phyloP scores from a whole-genome alignment of 805 yeast genomes.

The Nakazawaea sp. region DNA sequence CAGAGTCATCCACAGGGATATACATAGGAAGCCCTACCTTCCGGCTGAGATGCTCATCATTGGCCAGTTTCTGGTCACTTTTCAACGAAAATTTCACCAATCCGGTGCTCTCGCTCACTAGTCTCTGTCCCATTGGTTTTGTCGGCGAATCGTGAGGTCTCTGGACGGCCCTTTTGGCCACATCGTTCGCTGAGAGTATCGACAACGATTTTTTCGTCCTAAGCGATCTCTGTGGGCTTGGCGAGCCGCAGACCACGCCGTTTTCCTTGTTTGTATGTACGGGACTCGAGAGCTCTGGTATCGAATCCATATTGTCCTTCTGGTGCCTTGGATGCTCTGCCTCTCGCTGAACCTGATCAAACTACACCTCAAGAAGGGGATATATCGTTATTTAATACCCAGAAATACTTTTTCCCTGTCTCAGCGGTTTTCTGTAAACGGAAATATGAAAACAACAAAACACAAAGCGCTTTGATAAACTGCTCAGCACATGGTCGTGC shows the following conservation, averaged over 20 bases:
- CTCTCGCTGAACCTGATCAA: too few relatives aligned
- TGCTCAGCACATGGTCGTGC: too few relatives aligned
- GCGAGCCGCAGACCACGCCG: too few relatives aligned
- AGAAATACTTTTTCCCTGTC: too few relatives aligned
- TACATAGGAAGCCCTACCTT: constrained; percentile 27
- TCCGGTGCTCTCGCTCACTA: constrained; percentile 46
- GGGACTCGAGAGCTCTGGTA: constrained; percentile 4
- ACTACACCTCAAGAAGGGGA: too few relatives aligned
- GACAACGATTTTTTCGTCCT: constrained; percentile 26
- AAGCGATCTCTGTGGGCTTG: constrained; percentile 1
- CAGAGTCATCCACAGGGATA: constrained; percentile 27
- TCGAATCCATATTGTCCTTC: constrained; percentile 2
- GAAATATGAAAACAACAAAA: too few relatives aligned
- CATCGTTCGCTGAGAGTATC: constrained; percentile 18
- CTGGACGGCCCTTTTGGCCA: constrained; percentile 17
- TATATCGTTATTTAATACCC: too few relatives aligned
- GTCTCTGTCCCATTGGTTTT: constrained; percentile 28
- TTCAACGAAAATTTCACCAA: constrained; percentile 34
- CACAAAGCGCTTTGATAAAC: too few relatives aligned
- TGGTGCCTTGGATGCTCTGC: too few relatives aligned
- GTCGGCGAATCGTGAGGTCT: constrained; percentile 7
- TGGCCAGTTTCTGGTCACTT: not conserved
- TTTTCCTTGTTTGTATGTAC: constrained; percentile 4
- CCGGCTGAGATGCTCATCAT: not conserved
- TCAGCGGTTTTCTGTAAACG: too few relatives aligned